Conservation (phyloP, 2,329 filamentous ascomycete genomes). For the Epichloe coenophiala region DNA sequence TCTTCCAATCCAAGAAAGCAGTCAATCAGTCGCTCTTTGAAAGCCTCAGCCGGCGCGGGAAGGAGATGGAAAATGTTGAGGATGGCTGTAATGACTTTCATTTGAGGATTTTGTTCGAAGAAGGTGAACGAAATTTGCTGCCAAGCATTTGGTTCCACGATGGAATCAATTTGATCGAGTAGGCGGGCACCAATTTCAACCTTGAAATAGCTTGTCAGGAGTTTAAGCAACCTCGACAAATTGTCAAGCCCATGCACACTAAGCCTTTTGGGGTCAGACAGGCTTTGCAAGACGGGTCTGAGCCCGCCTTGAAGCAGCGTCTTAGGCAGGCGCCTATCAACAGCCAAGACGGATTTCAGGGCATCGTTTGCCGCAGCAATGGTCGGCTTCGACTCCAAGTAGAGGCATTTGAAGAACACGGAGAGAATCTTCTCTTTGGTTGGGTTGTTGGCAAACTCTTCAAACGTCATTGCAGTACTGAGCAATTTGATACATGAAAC, state of each 20-base stretch:
- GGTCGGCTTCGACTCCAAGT: slow-evolving; percentile 82
- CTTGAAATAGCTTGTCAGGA: slow-evolving; percentile 97
- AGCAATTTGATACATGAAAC: slow-evolving; percentile 89
- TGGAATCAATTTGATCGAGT: slow-evolving; percentile 85
- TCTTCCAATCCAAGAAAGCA: slow-evolving; percentile 82
- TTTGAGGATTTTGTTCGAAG: slow-evolving; percentile 80
- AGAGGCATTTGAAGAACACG: slow-evolving; percentile 96
- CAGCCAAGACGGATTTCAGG: slow-evolving; percentile 71
- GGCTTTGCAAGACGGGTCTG: slow-evolving; percentile 86
- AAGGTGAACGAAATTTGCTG: slow-evolving; percentile 91
- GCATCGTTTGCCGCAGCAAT: slow-evolving; percentile 90
- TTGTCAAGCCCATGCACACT: slow-evolving; percentile 85
- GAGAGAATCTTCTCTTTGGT: slow-evolving; percentile 65
- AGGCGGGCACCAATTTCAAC: slow-evolving; percentile 89
- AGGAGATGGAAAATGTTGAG: slow-evolving; percentile 97
- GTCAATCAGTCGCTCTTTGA: slow-evolving; percentile 81
- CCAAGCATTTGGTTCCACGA: slow-evolving; percentile 66
- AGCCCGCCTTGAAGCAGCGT: slow-evolving; percentile 90
- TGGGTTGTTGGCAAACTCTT: slow-evolving; percentile 69
- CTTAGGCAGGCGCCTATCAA: slow-evolving; percentile 86
- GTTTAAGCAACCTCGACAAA: slow-evolving; percentile 71
- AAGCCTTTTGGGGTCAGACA: slow-evolving; percentile 84
- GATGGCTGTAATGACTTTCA: slow-evolving; percentile 90
- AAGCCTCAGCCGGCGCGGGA: slow-evolving; percentile 75
- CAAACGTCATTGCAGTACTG: slow-evolving; percentile 84